phyloP scores from a whole-genome alignment of 1,284 basidiomycete species.

The Golubevia pallescens region DNA sequence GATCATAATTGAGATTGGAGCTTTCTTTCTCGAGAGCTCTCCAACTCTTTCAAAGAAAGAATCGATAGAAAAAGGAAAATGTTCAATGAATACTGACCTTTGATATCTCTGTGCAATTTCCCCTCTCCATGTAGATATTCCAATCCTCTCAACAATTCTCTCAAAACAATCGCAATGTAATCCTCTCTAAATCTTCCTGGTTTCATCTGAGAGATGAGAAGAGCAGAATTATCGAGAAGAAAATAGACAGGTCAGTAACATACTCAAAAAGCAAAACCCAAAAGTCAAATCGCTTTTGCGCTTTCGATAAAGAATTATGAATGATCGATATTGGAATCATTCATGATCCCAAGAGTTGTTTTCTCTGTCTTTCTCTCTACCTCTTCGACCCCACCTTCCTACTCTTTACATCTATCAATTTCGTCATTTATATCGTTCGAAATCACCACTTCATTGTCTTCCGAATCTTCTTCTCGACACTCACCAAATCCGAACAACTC shows the following conservation, averaged over 20 bases:
- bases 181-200: conserved; percentile 96
- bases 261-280: no score
- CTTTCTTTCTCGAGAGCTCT: background rate
- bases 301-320: no score
- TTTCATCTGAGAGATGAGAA: no score
- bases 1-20: no score
- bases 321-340: no score
- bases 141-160: conserved; percentile 87
- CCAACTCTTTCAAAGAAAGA: background rate
- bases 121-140: conserved; percentile 95
- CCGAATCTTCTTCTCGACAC: conserved; percentile 60
- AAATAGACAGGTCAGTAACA: no score
- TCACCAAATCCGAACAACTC: conserved; percentile 68
- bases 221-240: no score
- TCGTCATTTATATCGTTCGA: conserved; percentile 56
- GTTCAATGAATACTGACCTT: conserved; percentile 78
- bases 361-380: no score
- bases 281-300: no score
- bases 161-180: conserved; percentile 94
- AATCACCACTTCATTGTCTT: conserved; percentile 54
- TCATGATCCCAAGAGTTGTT: no score
- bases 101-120: conserved; percentile 97
- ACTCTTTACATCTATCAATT: conserved; percentile 22
- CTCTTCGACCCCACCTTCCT: no score
- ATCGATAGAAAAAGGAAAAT: no score